A percentile compares a stretch with the other conserved stretches of the same genome.
Conservation (phyloP, 2,329 filamentous ascomycete genomes). For the Fusarium heterosporum region DNA sequence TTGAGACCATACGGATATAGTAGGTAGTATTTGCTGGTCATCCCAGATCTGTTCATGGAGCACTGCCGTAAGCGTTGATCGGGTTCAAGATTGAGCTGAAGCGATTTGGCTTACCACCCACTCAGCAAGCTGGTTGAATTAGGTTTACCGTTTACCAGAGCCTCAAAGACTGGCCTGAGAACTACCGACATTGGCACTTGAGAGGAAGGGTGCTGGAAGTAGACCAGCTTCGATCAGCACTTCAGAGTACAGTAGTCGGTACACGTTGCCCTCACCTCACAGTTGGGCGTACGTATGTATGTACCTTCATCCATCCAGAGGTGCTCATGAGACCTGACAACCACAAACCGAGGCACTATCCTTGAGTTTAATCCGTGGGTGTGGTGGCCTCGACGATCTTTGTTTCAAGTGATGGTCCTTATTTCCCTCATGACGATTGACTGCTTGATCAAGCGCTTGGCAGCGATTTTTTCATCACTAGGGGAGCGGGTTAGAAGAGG, state of each 20-base stretch:
- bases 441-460: conserved; percentile 23
- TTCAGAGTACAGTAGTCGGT: conserved; percentile 7
- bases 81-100: conserved; percentile 12
- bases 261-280: conserved; percentile 8
- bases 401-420: conserved; percentile 13
- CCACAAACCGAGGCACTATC: conserved; percentile 37
- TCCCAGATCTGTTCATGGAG: conserved; percentile 26
- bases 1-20: background rate
- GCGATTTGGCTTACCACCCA: conserved; percentile 13
- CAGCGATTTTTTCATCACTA: conserved; percentile 3
- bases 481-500: conserved; percentile 9
- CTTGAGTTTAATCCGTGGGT: conserved; percentile 26
- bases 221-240: background rate
- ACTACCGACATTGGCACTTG: conserved; percentile 12
- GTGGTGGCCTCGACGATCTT: conserved; percentile 27
- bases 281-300: conserved; percentile 40
- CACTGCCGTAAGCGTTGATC: conserved; percentile 16
- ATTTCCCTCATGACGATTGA: conserved; percentile 19
- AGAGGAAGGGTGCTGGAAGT: conserved; percentile 10
- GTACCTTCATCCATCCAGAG: conserved; percentile 12
- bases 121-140: conserved; percentile 6
- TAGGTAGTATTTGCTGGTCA: conserved; percentile 5
- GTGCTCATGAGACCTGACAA: conserved; percentile 41
- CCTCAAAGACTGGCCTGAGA: conserved; percentile 5
- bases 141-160: conserved; percentile 12